These are phyloP conservation scores for Teunomyces atbi DNA, from an alignment of 805 yeast species.

Conservation along the genomic window DNA sequence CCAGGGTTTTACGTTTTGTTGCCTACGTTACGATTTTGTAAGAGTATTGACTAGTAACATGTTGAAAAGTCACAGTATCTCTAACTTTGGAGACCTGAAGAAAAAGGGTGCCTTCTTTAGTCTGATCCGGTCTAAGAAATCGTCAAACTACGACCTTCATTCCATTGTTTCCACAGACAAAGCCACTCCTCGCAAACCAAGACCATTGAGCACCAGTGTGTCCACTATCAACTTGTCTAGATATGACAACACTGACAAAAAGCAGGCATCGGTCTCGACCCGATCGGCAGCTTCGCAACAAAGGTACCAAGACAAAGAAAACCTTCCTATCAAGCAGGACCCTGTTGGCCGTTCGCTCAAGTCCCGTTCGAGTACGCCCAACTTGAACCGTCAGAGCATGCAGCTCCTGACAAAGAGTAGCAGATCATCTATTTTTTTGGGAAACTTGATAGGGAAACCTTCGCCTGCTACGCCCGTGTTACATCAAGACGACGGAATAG, in stretches of 20 bases:
- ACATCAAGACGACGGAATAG: conserved; percentile 6
- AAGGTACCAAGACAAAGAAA: conserved; percentile 13
- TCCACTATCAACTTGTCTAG: conserved; percentile 5
- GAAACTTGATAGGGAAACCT: conserved; percentile 5
- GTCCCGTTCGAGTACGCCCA: conserved; percentile 23
- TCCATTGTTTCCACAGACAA: background rate
- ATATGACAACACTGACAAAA: background rate
- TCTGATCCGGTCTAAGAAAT: conserved; percentile 15
- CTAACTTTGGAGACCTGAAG: conserved; percentile 20
- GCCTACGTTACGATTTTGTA: background rate
- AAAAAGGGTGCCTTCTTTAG: conserved; percentile 13
- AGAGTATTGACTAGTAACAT: conserved; percentile 8
- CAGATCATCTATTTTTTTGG: conserved; percentile 5
- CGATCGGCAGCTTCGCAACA: conserved; percentile 2
- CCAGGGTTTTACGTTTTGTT: background rate
- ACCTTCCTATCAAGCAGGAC: conserved; percentile 6
- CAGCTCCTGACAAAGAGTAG: background rate
- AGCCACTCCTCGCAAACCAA: conserved; percentile 8
- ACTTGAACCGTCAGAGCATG: conserved; percentile 11
- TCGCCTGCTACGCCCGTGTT: conserved; percentile 8
- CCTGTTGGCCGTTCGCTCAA: conserved; percentile 10
- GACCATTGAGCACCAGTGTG: conserved; percentile 16
- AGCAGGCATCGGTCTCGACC: conserved; percentile 2
- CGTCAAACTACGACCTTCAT: conserved; percentile 7
- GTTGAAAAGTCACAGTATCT: conserved; percentile 28